Conservation (phyloP, 1,284 basidiomycete species). For the Ceratobasidium sp. region DNA sequence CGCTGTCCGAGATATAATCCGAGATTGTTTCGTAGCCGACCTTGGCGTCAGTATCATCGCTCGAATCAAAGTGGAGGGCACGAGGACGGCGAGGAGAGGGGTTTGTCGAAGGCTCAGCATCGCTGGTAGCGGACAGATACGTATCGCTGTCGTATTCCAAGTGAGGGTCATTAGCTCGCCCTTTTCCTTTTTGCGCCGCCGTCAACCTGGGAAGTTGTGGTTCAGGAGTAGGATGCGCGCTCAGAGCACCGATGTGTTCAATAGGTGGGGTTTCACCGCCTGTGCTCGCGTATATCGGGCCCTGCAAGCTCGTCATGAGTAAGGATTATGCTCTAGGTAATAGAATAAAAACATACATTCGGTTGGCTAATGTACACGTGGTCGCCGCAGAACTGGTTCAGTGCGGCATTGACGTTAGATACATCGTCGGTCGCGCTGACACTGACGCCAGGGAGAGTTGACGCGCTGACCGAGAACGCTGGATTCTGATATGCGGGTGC, state of each 20-base stretch:
- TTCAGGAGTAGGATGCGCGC: not conserved
- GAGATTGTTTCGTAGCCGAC: slow-evolving; percentile 23
- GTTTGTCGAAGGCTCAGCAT: not conserved
- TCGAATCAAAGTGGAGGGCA: not conserved
- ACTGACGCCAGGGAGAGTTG: not conserved
- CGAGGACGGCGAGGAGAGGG: not conserved
- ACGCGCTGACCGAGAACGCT: not conserved
- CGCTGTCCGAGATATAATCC: slow-evolving; percentile 28
- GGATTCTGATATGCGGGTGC: not conserved
- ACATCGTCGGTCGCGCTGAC: not conserved
- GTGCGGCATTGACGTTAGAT: slow-evolving; percentile 1
- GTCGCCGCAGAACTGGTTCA: slow-evolving; percentile 27
- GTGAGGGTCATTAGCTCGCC: not conserved
- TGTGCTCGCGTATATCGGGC: not conserved
- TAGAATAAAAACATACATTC: not conserved
- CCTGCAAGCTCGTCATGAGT: too few species aligned
- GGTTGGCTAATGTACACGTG: slow-evolving; percentile 9
- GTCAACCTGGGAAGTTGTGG: not conserved
- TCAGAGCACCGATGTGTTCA: not conserved
- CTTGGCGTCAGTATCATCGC: slow-evolving; percentile 24
- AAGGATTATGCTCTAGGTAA: too few species aligned
- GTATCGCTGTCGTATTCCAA: slow-evolving; percentile 2
- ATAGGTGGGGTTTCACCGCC: too few species aligned
- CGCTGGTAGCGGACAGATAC: not conserved
- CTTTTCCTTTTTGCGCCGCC: not conserved